Evolutionary conservation across 1,284 basidiomycete species (phyloP).

Genomic region (Trametes sp.): DNA sequence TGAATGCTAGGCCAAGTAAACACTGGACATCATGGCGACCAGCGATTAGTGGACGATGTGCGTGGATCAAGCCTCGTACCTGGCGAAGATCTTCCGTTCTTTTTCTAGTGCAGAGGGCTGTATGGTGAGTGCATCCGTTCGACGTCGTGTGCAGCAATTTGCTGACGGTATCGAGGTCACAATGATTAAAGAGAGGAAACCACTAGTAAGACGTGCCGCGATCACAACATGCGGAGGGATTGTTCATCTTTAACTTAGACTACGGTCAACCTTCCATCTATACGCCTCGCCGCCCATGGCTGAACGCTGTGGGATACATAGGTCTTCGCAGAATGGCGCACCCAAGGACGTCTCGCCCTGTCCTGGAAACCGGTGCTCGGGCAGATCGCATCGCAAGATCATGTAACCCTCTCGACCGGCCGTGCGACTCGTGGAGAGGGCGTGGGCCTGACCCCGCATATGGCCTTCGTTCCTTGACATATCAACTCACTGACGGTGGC

Average conservation of each 20-base stretch:
- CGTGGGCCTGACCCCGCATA: neutral
- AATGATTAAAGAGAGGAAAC: neutral
- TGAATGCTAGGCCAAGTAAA: too few relatives aligned
- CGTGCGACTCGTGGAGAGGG: neutral
- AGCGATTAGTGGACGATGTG: too few relatives aligned
- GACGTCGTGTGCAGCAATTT: neutral
- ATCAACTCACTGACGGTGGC: neutral
- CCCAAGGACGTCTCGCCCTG: neutral
- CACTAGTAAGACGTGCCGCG: neutral
- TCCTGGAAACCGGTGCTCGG: neutral
- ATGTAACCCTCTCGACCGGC: slow-evolving; percentile 4
- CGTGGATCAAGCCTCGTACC: neutral
- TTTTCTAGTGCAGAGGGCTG: too few relatives aligned
- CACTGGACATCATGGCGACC: neutral
- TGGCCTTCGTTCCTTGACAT: neutral
- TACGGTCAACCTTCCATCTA: neutral
- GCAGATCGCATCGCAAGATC: slow-evolving; percentile 1
- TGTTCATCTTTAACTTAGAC: neutral
- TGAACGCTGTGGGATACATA: neutral
- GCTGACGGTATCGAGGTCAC: neutral
- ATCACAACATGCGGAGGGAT: neutral
- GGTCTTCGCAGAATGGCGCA: neutral
- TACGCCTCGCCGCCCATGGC: neutral
- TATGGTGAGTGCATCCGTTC: neutral
- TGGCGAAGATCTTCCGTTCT: neutral